Evolutionary conservation across 1,139 yeast species (phyloP).

Genomic region (Yamadazyma mexicana): DNA sequence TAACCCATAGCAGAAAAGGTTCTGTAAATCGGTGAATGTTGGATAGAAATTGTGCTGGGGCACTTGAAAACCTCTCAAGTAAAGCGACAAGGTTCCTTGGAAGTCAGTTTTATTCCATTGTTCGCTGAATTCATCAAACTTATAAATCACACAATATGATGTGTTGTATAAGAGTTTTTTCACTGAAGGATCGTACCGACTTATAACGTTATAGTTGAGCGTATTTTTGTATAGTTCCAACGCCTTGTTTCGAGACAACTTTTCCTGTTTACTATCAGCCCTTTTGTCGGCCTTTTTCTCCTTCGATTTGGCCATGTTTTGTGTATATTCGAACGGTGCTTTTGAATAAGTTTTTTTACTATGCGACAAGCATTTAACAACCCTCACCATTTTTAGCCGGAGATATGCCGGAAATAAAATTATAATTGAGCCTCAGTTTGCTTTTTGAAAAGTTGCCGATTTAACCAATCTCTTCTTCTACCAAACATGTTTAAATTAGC

Average conservation of each 20-base stretch:
- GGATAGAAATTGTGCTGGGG: conserved; percentile 22
- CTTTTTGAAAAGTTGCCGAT: too few species aligned
- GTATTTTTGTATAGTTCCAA: conserved; percentile 66
- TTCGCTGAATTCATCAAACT: conserved; percentile 58
- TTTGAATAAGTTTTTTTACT: not conserved
- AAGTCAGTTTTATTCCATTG: conserved; percentile 82
- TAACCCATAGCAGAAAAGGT: conserved; percentile 72
- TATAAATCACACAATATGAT: conserved; percentile 81
- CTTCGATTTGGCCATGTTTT: conserved; percentile 12
- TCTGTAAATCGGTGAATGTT: conserved; percentile 41
- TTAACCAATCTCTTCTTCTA: not conserved
- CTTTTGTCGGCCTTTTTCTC: conserved; percentile 4
- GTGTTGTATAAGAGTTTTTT: conserved; percentile 73
- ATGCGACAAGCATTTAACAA: too few species aligned
- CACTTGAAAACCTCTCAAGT: conserved; percentile 56
- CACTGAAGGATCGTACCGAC: conserved; percentile 78
- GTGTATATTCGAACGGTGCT: too few species aligned
- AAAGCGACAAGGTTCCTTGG: conserved; percentile 81
- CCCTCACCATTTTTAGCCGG: too few species aligned
- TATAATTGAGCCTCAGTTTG: not conserved
- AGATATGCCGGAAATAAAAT: not conserved
- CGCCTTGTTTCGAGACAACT: conserved; percentile 25
- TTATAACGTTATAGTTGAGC: conserved; percentile 76
- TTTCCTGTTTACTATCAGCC: conserved; percentile 7
- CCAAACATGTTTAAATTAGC: conserved; percentile 1